Base-by-base conservation (phyloP, 139 green algal genomes). In the Chlamydomonas schloesseri region DNA sequence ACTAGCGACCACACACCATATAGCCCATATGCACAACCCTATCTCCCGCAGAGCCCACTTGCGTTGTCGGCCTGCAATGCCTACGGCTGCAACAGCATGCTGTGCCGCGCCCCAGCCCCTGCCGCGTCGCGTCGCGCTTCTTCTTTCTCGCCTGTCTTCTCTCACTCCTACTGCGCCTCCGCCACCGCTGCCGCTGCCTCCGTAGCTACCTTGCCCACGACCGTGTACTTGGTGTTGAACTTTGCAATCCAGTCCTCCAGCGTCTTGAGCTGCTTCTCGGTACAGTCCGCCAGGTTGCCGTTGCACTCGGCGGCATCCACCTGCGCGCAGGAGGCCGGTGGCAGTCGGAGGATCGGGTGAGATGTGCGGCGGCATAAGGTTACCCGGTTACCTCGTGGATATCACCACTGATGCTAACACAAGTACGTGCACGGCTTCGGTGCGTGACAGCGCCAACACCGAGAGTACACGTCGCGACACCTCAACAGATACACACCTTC, bases 181-280 rank as follows among this genome's bases (percentile, higher is more conserved):
- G 6, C 29, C n/a, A 42, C 26, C 29, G 46, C 72, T 3, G 72
- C 47, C 34, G 42, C 8, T 29, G 60, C 42, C n/a, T 31, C 23
- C 28, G 34, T 69, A 91, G 78, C 82, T 90, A 91, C 82, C 82
- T 90, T 76, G 57, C 86, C 89, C 34, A 92, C 89, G 23, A 92
- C 57, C 11, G 31, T 24, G 69, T 92, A 92, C 50, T 92, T 91
- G 55, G 42, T 31, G 28, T 82, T 82, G 64, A 92, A 92, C 60
- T 91, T 90, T 50, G 33, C 29, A 29, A 86, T 83, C 89, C 89
- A 92, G 31, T 91, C 86, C 0, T 85, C 75, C 42, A 92, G 82
- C 28, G 77, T 88, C 42, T 88, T 85, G 50, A 91, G 71, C 80
- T 93, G 77, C 62, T 85, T 47, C 76, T 91, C 83, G 24, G n/a